These are phyloP conservation scores for Saxophila tyrrhenica DNA, from an alignment of 495 filamentous ascomycete species.

Conservation along the genomic window DNA sequence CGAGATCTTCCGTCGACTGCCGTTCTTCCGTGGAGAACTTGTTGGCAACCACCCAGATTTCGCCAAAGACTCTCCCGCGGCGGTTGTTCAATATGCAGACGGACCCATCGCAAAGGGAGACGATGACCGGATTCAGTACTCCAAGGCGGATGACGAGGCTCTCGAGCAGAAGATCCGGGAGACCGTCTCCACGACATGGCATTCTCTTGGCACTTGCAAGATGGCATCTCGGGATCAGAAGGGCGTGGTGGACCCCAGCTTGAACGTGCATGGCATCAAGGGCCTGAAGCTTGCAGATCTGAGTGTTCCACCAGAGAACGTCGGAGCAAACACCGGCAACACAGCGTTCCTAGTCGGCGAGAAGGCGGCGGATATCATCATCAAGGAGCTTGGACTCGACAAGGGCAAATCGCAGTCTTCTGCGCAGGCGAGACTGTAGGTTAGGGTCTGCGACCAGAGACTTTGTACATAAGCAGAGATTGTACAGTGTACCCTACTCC, in stretches of 20 bases:
- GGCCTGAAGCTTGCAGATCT: conserved; percentile 40
- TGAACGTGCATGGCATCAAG: conserved; percentile 40
- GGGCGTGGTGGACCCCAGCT: conserved; percentile 41
- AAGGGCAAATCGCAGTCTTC: no score
- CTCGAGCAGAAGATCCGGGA: conserved; percentile 38
- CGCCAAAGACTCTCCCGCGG: conserved; percentile 34
- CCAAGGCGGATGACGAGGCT: conserved; percentile 41
- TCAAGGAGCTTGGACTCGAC: conserved; percentile 35
- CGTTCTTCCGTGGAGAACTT: conserved; percentile 43
- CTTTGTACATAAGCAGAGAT: no score
- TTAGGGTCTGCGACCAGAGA: no score
- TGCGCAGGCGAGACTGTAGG: no score
- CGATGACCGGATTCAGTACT: conserved; percentile 34
- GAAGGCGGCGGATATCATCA: conserved; percentile 48
- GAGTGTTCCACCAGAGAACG: conserved; percentile 45
- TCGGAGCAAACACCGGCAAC: conserved; percentile 51
- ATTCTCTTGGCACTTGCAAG: conserved; percentile 39
- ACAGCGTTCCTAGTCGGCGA: conserved; percentile 49
- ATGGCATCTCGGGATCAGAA: conserved; percentile 34
- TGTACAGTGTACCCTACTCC: no score
- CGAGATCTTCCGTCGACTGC: conserved; percentile 45
- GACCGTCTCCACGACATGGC: conserved; percentile 39
- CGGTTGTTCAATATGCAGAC: conserved; percentile 15
- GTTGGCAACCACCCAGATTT: conserved; percentile 42
- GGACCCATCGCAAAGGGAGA: conserved; percentile 1